A percentile compares a stretch with the other conserved stretches of the same genome.
Evolutionary conservation across 164 flowering plant species (phyloP).

Genomic region (Vitis labrusca): DNA sequence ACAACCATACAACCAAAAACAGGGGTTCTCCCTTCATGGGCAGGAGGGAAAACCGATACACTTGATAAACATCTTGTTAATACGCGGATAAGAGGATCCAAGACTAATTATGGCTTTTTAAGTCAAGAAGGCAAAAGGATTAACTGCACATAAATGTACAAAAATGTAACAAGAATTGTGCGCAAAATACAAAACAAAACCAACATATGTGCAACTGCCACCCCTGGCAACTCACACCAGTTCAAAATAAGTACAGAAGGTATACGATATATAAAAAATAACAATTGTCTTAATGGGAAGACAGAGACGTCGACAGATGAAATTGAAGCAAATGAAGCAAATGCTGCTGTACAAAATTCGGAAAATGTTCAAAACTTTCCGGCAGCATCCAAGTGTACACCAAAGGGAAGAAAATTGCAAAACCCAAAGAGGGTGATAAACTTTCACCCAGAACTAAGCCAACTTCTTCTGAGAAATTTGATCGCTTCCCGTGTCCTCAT

Average conservation of each 20-base stretch:
- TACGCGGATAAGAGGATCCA: too few relatives aligned
- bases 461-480: conserved; percentile 40
- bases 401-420: too few relatives aligned
- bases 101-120: too few relatives aligned
- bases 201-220: conserved; percentile 3
- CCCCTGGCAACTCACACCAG: conserved; percentile 6
- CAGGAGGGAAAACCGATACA: too few relatives aligned
- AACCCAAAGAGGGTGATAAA: neutral
- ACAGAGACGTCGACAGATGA: conserved; percentile 40
- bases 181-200: neutral
- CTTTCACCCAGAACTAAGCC: conserved; percentile 30
- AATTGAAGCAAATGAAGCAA: conserved; percentile 18
- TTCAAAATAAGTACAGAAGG: conserved; percentile 2
- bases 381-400: conserved; percentile 8
- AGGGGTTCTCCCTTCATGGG: too few relatives aligned
- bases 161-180: neutral
- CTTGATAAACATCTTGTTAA: too few relatives aligned
- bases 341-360: neutral
- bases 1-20: too few relatives aligned
- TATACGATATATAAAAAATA: neutral
- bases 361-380: conserved; percentile 26
- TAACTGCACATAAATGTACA: conserved; percentile 15
- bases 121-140: too few relatives aligned
- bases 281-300: neutral
- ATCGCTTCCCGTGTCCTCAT: conserved; percentile 39